phyloP scores from a whole-genome alignment of 2,329 filamentous ascomycete genomes.

The Fusarium siculi region DNA sequence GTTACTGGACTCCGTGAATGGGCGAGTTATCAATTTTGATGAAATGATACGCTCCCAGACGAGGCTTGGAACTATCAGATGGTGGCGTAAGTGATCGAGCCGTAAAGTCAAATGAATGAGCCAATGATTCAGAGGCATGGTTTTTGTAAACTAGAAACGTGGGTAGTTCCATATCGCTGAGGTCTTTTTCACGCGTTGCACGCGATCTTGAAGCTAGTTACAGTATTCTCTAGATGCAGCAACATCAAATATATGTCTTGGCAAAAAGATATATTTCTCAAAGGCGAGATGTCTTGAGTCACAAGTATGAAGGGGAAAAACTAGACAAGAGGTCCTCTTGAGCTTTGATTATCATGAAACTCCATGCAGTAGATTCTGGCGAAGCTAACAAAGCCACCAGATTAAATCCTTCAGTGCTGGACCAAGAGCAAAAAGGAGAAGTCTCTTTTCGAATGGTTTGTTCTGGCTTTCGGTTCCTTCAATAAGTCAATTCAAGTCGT shows the following conservation, averaged over 20 bases:
- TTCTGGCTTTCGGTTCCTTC: too few species aligned
- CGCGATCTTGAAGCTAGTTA: not conserved
- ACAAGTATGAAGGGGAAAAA: rapidly evolving
- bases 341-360: not conserved
- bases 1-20: not conserved
- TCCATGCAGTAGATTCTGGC: not conserved
- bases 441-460: rapidly evolving
- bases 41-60: not conserved
- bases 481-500: too few species aligned
- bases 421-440: not conserved
- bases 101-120: not conserved
- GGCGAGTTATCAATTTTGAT: not conserved
- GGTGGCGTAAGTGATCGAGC: not conserved
- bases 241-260: too few species aligned
- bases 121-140: not conserved
- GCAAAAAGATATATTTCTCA: too few species aligned
- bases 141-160: not conserved
- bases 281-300: too few species aligned
- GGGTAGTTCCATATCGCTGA: not conserved
- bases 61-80: not conserved
- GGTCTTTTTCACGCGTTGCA: not conserved
- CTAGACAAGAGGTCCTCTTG: not conserved
- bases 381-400: not conserved
- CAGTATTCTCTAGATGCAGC: not conserved
- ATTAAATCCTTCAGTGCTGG: not conserved